These are phyloP conservation scores for Ceratocystiopsis brevicomis DNA, from an alignment of 2,329 filamentous ascomycete genomes.

Conservation along the genomic window DNA sequence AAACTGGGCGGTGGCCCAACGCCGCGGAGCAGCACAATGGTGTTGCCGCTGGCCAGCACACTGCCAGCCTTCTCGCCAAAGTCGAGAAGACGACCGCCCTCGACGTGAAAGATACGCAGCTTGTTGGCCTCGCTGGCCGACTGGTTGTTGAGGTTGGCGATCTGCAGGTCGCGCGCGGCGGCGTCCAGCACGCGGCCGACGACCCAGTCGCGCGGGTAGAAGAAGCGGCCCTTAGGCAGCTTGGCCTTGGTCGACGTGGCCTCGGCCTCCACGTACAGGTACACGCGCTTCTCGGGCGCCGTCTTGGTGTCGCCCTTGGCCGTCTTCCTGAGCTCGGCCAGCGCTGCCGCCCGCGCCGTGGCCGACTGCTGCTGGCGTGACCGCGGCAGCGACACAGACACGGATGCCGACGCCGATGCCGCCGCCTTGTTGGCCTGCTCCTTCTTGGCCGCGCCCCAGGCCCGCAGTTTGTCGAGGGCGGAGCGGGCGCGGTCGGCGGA, in stretches of 20 bases:
- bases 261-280: constrained; percentile 78
- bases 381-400: constrained; percentile 27
- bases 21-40: constrained; percentile 70
- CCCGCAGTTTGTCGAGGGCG: constrained; percentile 57
- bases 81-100: constrained; percentile 69
- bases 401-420: too few species aligned
- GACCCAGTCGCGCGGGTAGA: constrained; percentile 72
- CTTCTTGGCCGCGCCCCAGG: constrained; percentile 64
- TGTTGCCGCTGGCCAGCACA: constrained; percentile 63
- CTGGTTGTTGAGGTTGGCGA: constrained; percentile 70
- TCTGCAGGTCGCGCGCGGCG: constrained; percentile 57
- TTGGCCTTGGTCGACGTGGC: constrained; percentile 71
- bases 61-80: constrained; percentile 73
- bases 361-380: constrained; percentile 29
- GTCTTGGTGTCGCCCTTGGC: constrained; percentile 83
- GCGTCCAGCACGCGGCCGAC: constrained; percentile 66
- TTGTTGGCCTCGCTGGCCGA: constrained; percentile 58
- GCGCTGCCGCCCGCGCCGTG: constrained; percentile 44
- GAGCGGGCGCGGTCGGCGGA: constrained; percentile 35
- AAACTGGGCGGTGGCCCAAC: constrained; percentile 52
- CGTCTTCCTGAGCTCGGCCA: constrained; percentile 63
- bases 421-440: constrained; percentile 34
- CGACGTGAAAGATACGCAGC: constrained; percentile 79
- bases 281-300: constrained; percentile 66
- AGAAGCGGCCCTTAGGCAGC: constrained; percentile 64